These are phyloP conservation scores for Zychaea mexicana DNA, from an alignment of 371 early-diverging fungal species.

Conservation along the genomic window DNA sequence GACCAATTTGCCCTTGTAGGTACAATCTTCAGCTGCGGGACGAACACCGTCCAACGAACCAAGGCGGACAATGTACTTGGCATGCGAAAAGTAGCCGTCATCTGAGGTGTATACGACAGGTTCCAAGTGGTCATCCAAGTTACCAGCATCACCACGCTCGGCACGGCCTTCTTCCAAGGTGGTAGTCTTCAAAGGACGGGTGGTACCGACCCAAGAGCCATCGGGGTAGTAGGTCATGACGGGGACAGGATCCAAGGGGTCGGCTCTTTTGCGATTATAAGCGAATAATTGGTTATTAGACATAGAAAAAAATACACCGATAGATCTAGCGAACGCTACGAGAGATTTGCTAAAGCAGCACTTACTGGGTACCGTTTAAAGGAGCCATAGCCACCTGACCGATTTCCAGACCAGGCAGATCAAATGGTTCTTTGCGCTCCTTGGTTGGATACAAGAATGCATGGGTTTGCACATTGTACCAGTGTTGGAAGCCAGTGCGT, in stretches of 20 bases:
- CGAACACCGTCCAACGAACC: conserved; percentile 30
- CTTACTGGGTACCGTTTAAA: conserved; percentile 23
- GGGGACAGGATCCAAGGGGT: conserved; percentile 32
- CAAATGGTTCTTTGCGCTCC: conserved; percentile 29
- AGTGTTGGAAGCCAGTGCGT: conserved; percentile 35
- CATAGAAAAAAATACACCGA: neutral
- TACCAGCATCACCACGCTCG: conserved; percentile 31
- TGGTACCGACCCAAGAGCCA: conserved; percentile 43
- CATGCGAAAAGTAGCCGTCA: conserved; percentile 42
- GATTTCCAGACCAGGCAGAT: conserved; percentile 31
- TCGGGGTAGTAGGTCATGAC: conserved; percentile 39
- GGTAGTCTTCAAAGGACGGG: conserved; percentile 34
- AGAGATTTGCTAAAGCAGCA: too few relatives aligned
- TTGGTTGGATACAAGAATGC: conserved; percentile 38
- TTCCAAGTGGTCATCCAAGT: conserved; percentile 43
- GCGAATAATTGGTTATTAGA: too few relatives aligned
- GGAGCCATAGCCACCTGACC: conserved; percentile 38
- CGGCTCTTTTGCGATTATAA: conserved; percentile 25
- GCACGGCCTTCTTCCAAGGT: conserved; percentile 34
- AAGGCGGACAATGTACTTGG: conserved; percentile 38
- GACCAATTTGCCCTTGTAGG: conserved; percentile 30
- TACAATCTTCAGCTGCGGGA: conserved; percentile 33
- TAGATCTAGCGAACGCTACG: too few relatives aligned
- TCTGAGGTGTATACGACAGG: conserved; percentile 25
- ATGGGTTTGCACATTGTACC: conserved; percentile 50